Evolutionary conservation across 1,284 basidiomycete species (phyloP), one percentile per base, ranked within the genome.

Genomic region (Phellopilus nigrolimitatus): DNA sequence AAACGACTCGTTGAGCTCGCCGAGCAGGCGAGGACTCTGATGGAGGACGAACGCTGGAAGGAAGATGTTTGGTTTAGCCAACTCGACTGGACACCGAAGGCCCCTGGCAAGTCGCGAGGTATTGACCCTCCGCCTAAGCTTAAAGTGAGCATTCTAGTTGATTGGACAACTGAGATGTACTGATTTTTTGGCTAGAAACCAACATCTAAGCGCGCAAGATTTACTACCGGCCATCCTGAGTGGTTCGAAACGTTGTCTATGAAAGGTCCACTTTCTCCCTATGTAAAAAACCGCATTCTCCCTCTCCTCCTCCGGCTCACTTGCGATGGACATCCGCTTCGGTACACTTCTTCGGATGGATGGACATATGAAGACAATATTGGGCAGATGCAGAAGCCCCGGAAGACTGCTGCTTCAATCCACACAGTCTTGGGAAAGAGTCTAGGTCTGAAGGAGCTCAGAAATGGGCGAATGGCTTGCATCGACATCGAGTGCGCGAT

Each of bases 61-160:
- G 74, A 80, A 1, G 89, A 95, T 65, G 79, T 84, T 1, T 99
- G 95, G 95, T 70, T 93, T 13, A 79, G 75, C 43, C 97, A 99
- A 66, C 72, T 99, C 47, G 95, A 99, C 66, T 99, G 95, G 95
- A 84, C 88, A 1, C 91, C 91, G 0, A 98, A 98, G 67, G 74
- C 74, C 8, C 81, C 80, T 2, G 82, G 85, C n/a, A 81, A 86
- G 61, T 79, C 80, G 7, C 73, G 85, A 62, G 85, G 85, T 0
- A 60, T 84, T 10, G 50, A 52, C n/a, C 21, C 27, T 3, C 36
- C 54, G 25, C 6, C 43, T n/a, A 52, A 51, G 48, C 24, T 21
- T 6, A 56, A 47, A 39, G 54, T 52, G 37, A 15, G 37, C 12
- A 19, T 37, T 43, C 2, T 21, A n/a, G 7, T 28, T 30, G 39